Evolutionary conservation across 768 basidiomycete species (phyloP), one percentile per base, ranked within the genome.

Genomic region (Candolleomyces aberdarensis): DNA sequence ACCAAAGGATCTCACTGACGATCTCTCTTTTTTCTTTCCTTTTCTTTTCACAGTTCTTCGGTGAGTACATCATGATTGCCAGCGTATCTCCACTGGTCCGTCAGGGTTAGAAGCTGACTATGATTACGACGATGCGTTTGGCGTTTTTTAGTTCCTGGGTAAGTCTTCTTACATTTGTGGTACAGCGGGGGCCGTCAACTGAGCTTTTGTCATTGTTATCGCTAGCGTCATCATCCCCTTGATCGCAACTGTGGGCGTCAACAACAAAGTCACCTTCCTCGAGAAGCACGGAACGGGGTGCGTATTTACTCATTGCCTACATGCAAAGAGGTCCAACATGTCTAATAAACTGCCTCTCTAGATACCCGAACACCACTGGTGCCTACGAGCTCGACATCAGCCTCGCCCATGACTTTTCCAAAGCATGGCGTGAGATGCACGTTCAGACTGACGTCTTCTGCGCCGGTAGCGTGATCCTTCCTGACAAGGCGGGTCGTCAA

Each of bases 401-500:
- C 31, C 74, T 92, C 39, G 77, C 76, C 0, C 62, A 76, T 61
- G 69, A 82, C 60, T 82, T 81, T 68, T 67, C 65, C 8, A 73
- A 80, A 36, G 83, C 89, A 7, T 93, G 89, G 89, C 86, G 90
- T 43, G 79, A 79, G 62, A 90, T 92, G 88, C 85, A 91, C 62
- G 74, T 91, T 64, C 78, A 89, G 73, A 79, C 87, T 10, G 88
- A 93, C 64, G 89, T 92, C 11, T 93, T 93, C 77, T 92, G 91
- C 68, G 85, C 91, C 3, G 91, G 76, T 10, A 83, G 84, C 48
- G 75, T 93, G 49, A 82, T 89, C 39, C 82, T 92, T 39, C 91
- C 91, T 0, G 91, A 92, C 68, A 88, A 86, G 62, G 85, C 74
- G 15, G 91, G 77, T 3, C 82, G 88, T 49, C 80, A 84, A 61